Evolutionary conservation across 2,329 filamentous ascomycete species (phyloP), one percentile per base, ranked within the genome.

Genomic region (Tolypocladium tropicale): DNA sequence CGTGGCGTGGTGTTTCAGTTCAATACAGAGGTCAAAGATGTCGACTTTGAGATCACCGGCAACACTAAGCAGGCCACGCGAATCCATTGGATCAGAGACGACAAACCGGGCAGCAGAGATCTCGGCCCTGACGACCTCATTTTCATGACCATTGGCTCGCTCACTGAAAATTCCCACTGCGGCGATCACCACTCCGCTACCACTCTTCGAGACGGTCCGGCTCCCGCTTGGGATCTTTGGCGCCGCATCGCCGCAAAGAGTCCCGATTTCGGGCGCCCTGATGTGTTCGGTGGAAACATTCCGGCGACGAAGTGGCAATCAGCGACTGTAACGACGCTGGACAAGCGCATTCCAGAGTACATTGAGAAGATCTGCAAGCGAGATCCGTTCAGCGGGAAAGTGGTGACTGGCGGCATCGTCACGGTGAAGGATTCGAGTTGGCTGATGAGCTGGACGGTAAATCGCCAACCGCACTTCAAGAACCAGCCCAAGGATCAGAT

Each of bases 401-500:
- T 72, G 0, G 70, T 69, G 1, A 69, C 68, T 0, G 69, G 68
- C 5, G 68, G 68, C 16, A 68, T 76, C 23, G 65, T 76, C 32
- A 62, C 60, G 25, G 43, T 25, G 6, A 48, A 12, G 25, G 43
- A 48, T 18, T 48, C 43, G 16, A 48, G 25, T 25, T 48, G 43
- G 43, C 25, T 48, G 25, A 48, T 48, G 43, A 48, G 43, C 25
- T 48, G 43, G 43, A 48, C 43, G 10, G 43, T 48, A 7, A 48
- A 48, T 9, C 43, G 43, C 21, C 43, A 48, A 16, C 43, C 43
- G 5, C 43, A 48, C 25, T 48, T 48, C 25, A 48, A 48, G 16
- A 23, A 48, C 43, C 43, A 48, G 25, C 43, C 43, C 43, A 48
- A 48, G 43, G 43, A 48, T 30, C 43, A 48, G 10, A 30, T 48